Percentiles rank a stretch among this genome's conserved stretches.
phyloP scores from a whole-genome alignment of 495 filamentous ascomycete species.

The Penicillium mononematosum region DNA sequence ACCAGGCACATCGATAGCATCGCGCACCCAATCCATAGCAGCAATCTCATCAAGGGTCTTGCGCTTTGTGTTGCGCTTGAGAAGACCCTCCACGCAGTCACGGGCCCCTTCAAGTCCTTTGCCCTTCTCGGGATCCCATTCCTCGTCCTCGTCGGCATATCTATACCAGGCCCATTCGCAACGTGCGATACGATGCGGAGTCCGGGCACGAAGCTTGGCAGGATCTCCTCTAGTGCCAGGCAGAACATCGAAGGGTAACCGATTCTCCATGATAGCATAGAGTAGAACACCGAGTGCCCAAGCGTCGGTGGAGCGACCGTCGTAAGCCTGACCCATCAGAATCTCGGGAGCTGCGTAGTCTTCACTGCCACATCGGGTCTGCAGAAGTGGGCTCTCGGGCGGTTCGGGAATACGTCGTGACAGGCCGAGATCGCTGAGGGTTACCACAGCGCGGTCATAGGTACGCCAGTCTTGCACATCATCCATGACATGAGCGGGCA shows the following conservation, averaged over 20 bases:
- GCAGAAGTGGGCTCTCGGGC: constrained; percentile 68
- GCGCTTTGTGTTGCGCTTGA: constrained; percentile 75
- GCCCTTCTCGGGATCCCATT: constrained; percentile 61
- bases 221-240: constrained; percentile 71
- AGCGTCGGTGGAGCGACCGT: constrained; percentile 87
- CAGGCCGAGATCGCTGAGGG: constrained; percentile 90
- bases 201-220: constrained; percentile 66
- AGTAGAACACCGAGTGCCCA: constrained; percentile 94
- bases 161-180: constrained; percentile 93
- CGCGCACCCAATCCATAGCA: constrained; percentile 70
- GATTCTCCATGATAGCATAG: constrained; percentile 88
- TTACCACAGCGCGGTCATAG: constrained; percentile 77
- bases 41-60: constrained; percentile 71
- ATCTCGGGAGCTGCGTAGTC: constrained; percentile 98
- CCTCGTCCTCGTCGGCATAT: constrained; percentile 72
- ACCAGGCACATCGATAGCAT: constrained; percentile 67
- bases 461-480: constrained; percentile 60
- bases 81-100: constrained; percentile 73
- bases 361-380: constrained; percentile 89
- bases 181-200: constrained; percentile 89
- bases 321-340: constrained; percentile 91
- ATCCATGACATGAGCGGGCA: constrained; percentile 56
- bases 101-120: constrained; percentile 69
- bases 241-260: constrained; percentile 86
- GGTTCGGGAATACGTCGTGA: constrained; percentile 74